Evolutionary conservation across 2,329 filamentous ascomycete species (phyloP).

Genomic region (Trichoderma sp.): DNA sequence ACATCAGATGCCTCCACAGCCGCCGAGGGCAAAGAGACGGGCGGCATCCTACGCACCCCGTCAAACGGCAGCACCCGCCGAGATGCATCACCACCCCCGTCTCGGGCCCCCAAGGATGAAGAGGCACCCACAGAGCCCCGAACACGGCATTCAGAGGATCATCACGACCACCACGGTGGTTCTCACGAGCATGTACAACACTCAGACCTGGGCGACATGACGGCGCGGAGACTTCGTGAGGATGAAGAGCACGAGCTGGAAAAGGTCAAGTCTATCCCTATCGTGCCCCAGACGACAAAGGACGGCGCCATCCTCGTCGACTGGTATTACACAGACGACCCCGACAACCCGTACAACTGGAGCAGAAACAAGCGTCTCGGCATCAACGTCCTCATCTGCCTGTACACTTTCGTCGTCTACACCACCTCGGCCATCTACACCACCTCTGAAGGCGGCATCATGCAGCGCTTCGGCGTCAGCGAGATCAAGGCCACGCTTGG

Average conservation of each 20-base stretch:
- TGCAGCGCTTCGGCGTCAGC: conserved; percentile 54
- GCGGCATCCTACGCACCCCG: not conserved
- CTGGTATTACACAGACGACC: conserved; percentile 57
- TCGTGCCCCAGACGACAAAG: conserved; percentile 50
- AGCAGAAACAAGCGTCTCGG: conserved; percentile 43
- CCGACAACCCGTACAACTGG: conserved; percentile 60
- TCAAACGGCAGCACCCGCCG: conserved; percentile 21
- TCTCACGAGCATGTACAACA: conserved; percentile 23
- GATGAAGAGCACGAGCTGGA: conserved; percentile 41
- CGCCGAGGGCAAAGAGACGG: conserved; percentile 25
- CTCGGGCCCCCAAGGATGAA: conserved; percentile 8
- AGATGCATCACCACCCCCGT: not conserved
- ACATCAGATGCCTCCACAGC: conserved; percentile 29
- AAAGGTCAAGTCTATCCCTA: conserved; percentile 49
- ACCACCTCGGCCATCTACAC: conserved; percentile 51
- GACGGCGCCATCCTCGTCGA: conserved; percentile 56
- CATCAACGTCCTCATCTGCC: conserved; percentile 48
- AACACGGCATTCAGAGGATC: not conserved
- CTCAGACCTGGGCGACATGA: conserved; percentile 9
- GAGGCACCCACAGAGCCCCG: conserved; percentile 10
- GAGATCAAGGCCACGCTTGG: conserved; percentile 56
- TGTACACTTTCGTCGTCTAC: conserved; percentile 64
- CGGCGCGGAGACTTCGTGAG: not conserved
- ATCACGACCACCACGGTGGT: not conserved
- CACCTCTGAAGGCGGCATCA: conserved; percentile 49